Percentiles rank a stretch among this genome's conserved stretches.
phyloP scores from a whole-genome alignment of 208 protist species.

The Crithidia thermophila region DNA sequence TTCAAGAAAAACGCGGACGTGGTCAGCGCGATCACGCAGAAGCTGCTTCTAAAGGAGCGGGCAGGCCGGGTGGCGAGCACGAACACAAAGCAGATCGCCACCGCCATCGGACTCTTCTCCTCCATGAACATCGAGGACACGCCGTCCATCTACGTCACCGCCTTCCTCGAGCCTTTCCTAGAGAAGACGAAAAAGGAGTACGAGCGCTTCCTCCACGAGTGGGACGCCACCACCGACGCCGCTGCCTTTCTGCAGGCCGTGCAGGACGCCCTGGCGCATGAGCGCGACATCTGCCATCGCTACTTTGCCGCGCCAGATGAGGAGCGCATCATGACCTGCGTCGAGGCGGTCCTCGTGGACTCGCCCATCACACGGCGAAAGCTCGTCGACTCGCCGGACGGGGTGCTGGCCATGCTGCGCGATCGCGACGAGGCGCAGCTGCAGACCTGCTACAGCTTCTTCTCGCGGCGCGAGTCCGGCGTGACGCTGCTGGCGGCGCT shows the following conservation, averaged over 20 bases:
- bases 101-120: constrained; percentile 72
- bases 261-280: constrained; percentile 43
- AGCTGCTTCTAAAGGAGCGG: constrained; percentile 55
- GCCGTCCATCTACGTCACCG: constrained; percentile 66
- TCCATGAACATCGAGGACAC: constrained; percentile 70
- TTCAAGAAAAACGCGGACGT: constrained; percentile 64
- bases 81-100: constrained; percentile 48
- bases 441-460: constrained; percentile 62
- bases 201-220: constrained; percentile 42
- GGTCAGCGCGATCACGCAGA: constrained; percentile 62
- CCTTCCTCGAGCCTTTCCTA: constrained; percentile 77
- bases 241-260: constrained; percentile 47
- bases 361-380: constrained; percentile 44
- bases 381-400: constrained; percentile 49
- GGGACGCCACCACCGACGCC: constrained; percentile 35
- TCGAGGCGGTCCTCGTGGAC: constrained; percentile 64
- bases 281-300: constrained; percentile 51
- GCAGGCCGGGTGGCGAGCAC: constrained; percentile 22
- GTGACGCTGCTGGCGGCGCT: constrained; percentile 48
- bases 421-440: constrained; percentile 52
- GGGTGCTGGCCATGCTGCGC: constrained; percentile 49
- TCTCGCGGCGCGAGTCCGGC: constrained; percentile 52
- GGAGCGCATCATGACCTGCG: constrained; percentile 53
- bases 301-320: constrained; percentile 69
- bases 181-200: constrained; percentile 58